Conservation (phyloP, 2,329 filamentous ascomycete genomes). For the Calonectria crousiana region DNA sequence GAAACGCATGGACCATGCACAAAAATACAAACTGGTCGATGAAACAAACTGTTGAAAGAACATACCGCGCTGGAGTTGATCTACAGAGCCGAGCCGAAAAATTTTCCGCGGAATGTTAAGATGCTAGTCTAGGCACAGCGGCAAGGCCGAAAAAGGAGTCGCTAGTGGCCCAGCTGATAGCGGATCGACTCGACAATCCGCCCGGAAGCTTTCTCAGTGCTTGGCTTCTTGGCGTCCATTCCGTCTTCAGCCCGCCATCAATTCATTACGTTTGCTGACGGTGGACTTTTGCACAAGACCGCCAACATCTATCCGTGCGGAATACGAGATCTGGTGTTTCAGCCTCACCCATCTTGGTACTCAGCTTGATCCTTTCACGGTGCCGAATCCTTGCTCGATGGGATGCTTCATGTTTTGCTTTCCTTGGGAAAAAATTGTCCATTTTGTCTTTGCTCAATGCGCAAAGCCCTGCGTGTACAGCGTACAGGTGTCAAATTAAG, state of each 20-base stretch:
- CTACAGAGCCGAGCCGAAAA: background rate
- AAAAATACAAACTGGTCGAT: background rate
- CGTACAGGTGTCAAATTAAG: background rate
- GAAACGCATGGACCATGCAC: background rate
- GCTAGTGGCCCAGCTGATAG: background rate
- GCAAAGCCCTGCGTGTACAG: too few relatives aligned
- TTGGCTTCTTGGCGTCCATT: background rate
- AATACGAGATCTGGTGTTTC: background rate
- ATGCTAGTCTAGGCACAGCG: background rate
- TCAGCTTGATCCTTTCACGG: too few relatives aligned
- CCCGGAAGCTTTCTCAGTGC: background rate
- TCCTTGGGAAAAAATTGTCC: background rate
- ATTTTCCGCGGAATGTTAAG: background rate
- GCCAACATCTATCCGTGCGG: background rate
- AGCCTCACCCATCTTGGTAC: background rate
- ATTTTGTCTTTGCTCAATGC: background rate
- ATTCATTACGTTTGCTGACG: background rate
- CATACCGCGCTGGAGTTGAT: background rate
- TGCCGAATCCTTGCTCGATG: background rate
- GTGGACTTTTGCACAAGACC: background rate
- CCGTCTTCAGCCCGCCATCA: background rate
- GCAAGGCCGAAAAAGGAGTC: background rate
- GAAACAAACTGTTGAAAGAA: background rate
- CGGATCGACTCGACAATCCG: background rate
- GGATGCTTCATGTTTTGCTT: background rate